Base-by-base conservation (phyloP, 1,284 basidiomycete genomes). In the Fereydounia khargensis region DNA sequence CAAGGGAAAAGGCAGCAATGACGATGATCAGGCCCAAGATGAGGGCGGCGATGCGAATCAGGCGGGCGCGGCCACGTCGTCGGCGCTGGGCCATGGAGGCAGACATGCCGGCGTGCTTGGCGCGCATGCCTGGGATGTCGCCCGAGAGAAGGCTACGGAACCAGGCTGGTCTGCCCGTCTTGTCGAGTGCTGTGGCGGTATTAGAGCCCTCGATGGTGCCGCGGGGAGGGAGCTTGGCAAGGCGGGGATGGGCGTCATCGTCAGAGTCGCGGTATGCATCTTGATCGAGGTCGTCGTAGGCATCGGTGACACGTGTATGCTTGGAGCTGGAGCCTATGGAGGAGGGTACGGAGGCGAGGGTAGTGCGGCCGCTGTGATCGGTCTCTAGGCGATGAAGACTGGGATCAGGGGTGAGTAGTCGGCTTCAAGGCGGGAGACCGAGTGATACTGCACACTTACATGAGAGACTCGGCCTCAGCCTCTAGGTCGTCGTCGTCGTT, bases 111-210 rank as follows among this genome's bases (percentile, higher is more conserved):
- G 42, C 58, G 5, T 48, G 47, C 30, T 52, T 21, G 3, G 48
- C 39, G 22, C 27, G 32, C n/a, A 61, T 17, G 1, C 58, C 58
- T 17, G 48, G 45, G 0, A 62, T 39, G 24, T 59, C 50, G 22
- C 55, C 56, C 8, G 47, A 33, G 13, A 68, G 41, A 7, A 56
- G 21, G 10, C 46, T 41, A 9, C 51, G 38, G 25, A 70, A 52
- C 68, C 68, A 70, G 11, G 56, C 57, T 9, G 68, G 68, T 27
- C 68, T 32, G 2, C 68, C 68, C 1, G 65, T 65, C 42, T 66
- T 70, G 47, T 70, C 66, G 39, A 65, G 50, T 13, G 43, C 30
- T 3, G 51, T 54, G 10, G 49, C 47, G 6, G 24, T 24, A 23
- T 59, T 59, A 16, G 60, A 65, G n/a, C 42, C 44, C 40, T 56